Evolutionary conservation across 2,329 filamentous ascomycete genomes (phyloP).

Genomic region (Cryphonectria nitschkei): DNA sequence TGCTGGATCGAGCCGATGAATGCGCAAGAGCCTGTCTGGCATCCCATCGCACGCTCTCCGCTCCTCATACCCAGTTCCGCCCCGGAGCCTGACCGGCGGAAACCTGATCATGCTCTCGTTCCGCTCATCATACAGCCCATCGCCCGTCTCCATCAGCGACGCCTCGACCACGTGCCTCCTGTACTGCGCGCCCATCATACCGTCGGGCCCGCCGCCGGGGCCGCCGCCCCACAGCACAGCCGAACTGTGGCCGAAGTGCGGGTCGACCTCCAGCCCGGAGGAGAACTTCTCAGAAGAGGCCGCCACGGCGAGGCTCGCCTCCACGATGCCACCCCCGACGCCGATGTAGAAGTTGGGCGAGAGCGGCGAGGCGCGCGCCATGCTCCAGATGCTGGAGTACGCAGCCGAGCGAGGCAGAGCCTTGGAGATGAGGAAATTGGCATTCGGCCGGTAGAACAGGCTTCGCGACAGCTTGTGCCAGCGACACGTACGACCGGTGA

Average conservation of each 20-base stretch:
- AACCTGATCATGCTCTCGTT: slow-evolving; percentile 31
- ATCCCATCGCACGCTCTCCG: slow-evolving; percentile 12
- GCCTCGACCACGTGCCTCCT: slow-evolving; percentile 26
- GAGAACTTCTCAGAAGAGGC: background rate
- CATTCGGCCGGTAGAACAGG: slow-evolving; percentile 54
- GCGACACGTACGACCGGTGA: slow-evolving; percentile 42
- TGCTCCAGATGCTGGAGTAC: slow-evolving; percentile 46
- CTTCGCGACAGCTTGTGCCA: slow-evolving; percentile 51
- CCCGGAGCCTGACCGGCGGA: slow-evolving; percentile 30
- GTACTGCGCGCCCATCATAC: slow-evolving; percentile 29
- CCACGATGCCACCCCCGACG: slow-evolving; percentile 50
- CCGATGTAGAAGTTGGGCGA: slow-evolving; percentile 55
- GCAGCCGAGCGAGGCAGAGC: slow-evolving; percentile 32
- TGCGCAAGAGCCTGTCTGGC: slow-evolving; percentile 18
- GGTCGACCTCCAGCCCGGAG: slow-evolving; percentile 17
- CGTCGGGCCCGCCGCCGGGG: background rate
- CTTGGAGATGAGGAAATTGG: slow-evolving; percentile 49
- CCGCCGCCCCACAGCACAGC: background rate
- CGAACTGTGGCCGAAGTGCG: slow-evolving; percentile 25
- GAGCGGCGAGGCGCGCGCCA: slow-evolving; percentile 51
- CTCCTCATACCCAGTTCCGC: slow-evolving; percentile 14
- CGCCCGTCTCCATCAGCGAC: slow-evolving; percentile 37
- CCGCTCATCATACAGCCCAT: slow-evolving; percentile 31
- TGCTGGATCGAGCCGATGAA: slow-evolving; percentile 35
- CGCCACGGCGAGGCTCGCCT: slow-evolving; percentile 42